A percentile compares a stretch with the other conserved stretches of the same genome.
Evolutionary conservation across 2,329 filamentous ascomycete species (phyloP).

Genomic region (Alternaria postmessia): DNA sequence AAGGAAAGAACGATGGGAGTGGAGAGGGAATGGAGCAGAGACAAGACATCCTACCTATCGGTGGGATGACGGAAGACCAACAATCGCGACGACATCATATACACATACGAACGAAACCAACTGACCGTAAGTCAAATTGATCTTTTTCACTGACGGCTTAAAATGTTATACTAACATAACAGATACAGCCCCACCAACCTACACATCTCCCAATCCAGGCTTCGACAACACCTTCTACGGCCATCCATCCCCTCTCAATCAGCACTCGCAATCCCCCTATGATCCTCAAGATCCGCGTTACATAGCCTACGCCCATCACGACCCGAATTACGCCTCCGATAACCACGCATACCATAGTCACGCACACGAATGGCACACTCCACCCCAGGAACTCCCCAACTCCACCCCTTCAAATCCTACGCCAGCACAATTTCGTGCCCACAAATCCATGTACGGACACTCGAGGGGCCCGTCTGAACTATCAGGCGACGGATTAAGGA

Average conservation of each 20-base stretch:
- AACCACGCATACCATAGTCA: slow-evolving; percentile 3
- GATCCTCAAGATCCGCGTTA: not conserved
- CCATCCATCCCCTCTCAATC: not conserved
- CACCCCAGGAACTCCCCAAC: slow-evolving; percentile 23
- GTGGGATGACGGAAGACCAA: not conserved
- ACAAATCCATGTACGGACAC: slow-evolving; percentile 11
- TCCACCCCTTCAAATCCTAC: not conserved
- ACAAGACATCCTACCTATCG: not conserved
- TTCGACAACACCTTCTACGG: not conserved
- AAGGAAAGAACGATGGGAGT: slow-evolving; percentile 1
- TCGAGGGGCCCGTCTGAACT: slow-evolving; percentile 9
- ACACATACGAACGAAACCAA: not conserved
- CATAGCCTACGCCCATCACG: not conserved
- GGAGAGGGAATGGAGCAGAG: not conserved
- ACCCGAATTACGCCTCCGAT: slow-evolving; percentile 9
- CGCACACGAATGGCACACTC: not conserved
- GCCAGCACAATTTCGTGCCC: not conserved
- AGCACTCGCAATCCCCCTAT: not conserved
- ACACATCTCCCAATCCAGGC: slow-evolving; percentile 10
- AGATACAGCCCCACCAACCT: slow-evolving; percentile 18
- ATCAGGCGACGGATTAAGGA: not conserved
- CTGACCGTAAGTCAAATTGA: not conserved
- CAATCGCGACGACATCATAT: not conserved
- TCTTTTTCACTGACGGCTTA: no score
- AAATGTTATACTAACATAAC: not conserved